Evolutionary conservation across 306 rosid genomes (phyloP), one percentile per base, ranked within the genome.

Genomic region (Cicer bijugum): DNA sequence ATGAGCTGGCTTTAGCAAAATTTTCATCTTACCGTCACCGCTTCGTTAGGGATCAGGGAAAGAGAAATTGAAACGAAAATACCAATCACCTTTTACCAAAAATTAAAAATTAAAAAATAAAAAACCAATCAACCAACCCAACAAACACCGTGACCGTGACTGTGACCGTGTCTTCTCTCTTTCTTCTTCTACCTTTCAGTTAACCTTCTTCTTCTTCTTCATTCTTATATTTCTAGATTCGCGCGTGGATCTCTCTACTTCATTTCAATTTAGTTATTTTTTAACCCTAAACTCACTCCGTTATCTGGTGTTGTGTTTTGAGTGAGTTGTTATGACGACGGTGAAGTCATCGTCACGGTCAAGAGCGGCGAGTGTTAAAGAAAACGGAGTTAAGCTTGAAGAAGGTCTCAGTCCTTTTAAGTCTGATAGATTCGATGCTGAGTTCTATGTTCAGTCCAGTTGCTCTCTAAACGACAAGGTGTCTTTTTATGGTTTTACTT

Each of bases 351-450:
- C 89, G 37, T 84, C 92, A 20, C 91, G 99, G 81, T 82, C 96
- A 5, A 84, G 95, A 77, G 79, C 84, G 75, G 83, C 61, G 39
- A 88, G 80, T 66, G 84, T 63, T 6, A 91, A 90, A 80, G 97
- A 95, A 73, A 89, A 85, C 53, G 97, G 92, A 69, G 71, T 75
- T 1, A 90, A 88, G 86, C 90, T 92, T 12, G 97, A 95, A 72
- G 96, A 95, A 61, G 93, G 93, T 20, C 87, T 95, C 71, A 86
- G 67, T 84, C 80, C 86, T 19, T 95, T 95, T 88, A 91, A 86
- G 96, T 81, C 96, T 35, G 97, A 95, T 12, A 81, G 86, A 80
- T 95, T 95, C 61, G 99, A 95, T 11, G 89, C 97, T 1, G 96
- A 90, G 44, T 47, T 73, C 44, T 95, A 85, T 62, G 89, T 95